Percentiles rank a stretch among this genome's conserved stretches.
Evolutionary conservation across 2,329 filamentous ascomycete genomes (phyloP).

Genomic region (Claviceps citrina): DNA sequence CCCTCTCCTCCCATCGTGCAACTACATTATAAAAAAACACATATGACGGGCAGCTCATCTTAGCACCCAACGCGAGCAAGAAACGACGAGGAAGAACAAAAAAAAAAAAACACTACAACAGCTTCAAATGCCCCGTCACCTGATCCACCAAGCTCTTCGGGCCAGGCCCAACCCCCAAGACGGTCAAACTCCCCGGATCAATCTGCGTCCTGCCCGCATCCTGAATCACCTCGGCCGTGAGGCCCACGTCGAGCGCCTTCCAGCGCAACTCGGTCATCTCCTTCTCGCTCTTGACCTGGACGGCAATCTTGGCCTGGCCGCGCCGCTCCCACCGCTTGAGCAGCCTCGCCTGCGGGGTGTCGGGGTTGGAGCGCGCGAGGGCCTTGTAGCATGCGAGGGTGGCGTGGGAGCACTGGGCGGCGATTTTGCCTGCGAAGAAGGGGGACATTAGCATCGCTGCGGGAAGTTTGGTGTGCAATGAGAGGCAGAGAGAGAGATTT

Average conservation of each 20-base stretch:
- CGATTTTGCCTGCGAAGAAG: slow-evolving; percentile 89
- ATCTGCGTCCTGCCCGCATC: slow-evolving; percentile 98
- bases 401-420: slow-evolving; percentile 88
- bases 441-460: too few relatives aligned
- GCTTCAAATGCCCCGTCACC: slow-evolving; percentile 71
- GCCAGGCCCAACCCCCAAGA: slow-evolving; percentile 68
- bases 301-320: slow-evolving; percentile 85
- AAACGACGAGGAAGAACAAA: too few relatives aligned
- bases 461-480: neutral
- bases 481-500: too few relatives aligned
- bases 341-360: slow-evolving; percentile 41
- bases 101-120: slow-evolving; percentile 41
- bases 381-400: slow-evolving; percentile 94
- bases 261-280: slow-evolving; percentile 61
- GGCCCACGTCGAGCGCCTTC: slow-evolving; percentile 64
- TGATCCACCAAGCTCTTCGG: slow-evolving; percentile 76
- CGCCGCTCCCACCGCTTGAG: slow-evolving; percentile 71
- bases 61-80: neutral
- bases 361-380: slow-evolving; percentile 42
- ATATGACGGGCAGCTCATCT: too few relatives aligned
- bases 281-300: slow-evolving; percentile 78
- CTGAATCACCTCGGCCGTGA: slow-evolving; percentile 79
- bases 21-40: too few relatives aligned
- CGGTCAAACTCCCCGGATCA: slow-evolving; percentile 79
- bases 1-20: too few relatives aligned